Percentiles rank a stretch among this genome's conserved stretches.
Evolutionary conservation across 1,139 yeast genomes (phyloP).

Genomic region (Geotrichum histeridarum): DNA sequence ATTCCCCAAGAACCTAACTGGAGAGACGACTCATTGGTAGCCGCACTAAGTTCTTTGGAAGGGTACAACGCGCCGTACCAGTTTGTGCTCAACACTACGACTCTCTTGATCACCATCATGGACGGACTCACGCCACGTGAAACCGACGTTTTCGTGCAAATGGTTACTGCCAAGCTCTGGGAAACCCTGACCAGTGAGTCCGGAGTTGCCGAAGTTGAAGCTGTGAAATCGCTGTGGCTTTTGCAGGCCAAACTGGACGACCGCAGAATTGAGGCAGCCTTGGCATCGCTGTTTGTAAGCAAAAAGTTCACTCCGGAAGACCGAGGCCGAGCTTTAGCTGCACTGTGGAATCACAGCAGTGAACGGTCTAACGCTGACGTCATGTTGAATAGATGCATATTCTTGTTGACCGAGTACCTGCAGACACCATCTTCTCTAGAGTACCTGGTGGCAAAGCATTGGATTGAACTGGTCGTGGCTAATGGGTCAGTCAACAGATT

Average conservation of each 20-base stretch:
- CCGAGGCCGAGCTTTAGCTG: constrained; percentile 35
- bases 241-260: constrained; percentile 36
- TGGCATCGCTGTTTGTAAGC: constrained; percentile 34
- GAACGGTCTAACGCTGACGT: constrained; percentile 40
- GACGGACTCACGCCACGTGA: constrained; percentile 25
- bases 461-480: constrained; percentile 50
- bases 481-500: constrained; percentile 57
- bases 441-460: constrained; percentile 46
- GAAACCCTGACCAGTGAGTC: constrained; percentile 41
- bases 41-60: constrained; percentile 30
- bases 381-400: constrained; percentile 61
- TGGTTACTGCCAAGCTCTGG: constrained; percentile 19
- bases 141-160: constrained; percentile 24
- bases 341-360: constrained; percentile 43
- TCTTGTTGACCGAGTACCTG: constrained; percentile 61
- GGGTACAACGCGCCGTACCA: constrained; percentile 14
- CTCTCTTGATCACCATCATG: constrained; percentile 42
- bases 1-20: constrained; percentile 42
- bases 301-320: constrained; percentile 20
- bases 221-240: constrained; percentile 46
- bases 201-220: constrained; percentile 57
- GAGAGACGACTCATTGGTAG: constrained; percentile 36
- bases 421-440: constrained; percentile 32
- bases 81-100: constrained; percentile 46
- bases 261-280: constrained; percentile 37